Conservation (phyloP, 202 grass and related monocot species). For the Brachypodium distachyon region DNA sequence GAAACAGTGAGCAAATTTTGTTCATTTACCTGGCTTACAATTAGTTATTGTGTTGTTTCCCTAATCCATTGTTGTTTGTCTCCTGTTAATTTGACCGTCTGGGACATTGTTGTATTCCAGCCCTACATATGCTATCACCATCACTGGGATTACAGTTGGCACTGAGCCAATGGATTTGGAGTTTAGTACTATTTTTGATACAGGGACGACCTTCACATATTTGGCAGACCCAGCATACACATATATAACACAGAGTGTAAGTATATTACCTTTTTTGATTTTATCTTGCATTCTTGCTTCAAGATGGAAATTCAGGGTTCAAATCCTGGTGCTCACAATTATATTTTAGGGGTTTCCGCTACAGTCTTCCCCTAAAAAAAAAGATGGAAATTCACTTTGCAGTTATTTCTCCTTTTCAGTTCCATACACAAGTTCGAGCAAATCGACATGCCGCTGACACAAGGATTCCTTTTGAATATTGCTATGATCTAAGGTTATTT, state of each 20-base stretch:
- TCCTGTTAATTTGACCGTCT: not conserved
- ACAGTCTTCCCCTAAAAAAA: too few species aligned
- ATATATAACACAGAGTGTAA: slow-evolving; percentile 65
- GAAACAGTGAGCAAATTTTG: slow-evolving; percentile 43
- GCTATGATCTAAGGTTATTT: slow-evolving; percentile 65
- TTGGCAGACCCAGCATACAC: slow-evolving; percentile 72
- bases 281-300: slow-evolving; percentile 15
- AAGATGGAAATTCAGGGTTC: not conserved
- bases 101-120: slow-evolving; percentile 26
- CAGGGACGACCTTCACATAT: slow-evolving; percentile 82
- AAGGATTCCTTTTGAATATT: slow-evolving; percentile 76
- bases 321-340: too few species aligned
- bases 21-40: not conserved
- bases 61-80: not conserved
- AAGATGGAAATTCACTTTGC: not conserved
- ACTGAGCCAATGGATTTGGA: slow-evolving; percentile 32
- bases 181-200: slow-evolving; percentile 69
- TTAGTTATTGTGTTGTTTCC: not conserved
- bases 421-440: slow-evolving; percentile 52
- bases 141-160: slow-evolving; percentile 46
- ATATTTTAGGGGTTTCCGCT: too few species aligned
- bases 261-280: slow-evolving; percentile 7
- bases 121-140: slow-evolving; percentile 53
- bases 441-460: slow-evolving; percentile 41
- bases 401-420: slow-evolving; percentile 36